phyloP scores from a whole-genome alignment of 108 stramenopile species.

The Phaeodactylum tricornutum region DNA sequence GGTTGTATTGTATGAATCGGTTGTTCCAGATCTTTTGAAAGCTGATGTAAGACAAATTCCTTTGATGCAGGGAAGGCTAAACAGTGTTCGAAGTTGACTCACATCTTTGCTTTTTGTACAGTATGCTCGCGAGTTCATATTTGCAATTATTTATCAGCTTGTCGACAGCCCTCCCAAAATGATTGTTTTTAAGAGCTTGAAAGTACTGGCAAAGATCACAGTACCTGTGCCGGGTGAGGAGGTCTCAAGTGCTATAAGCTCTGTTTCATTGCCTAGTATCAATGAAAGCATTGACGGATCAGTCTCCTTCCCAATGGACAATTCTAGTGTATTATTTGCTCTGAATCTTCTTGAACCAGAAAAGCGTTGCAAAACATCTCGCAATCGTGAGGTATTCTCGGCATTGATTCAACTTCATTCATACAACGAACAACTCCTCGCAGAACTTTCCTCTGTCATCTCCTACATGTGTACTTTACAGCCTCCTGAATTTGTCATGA shows the following conservation, averaged over 20 bases:
- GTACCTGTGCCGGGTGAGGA: constrained; percentile 56
- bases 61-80: too few relatives aligned
- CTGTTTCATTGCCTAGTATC: not conserved
- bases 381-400: constrained; percentile 72
- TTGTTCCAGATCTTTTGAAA: constrained; percentile 74
- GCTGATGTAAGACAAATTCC: constrained; percentile 65
- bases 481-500: constrained; percentile 79
- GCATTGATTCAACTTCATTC: constrained; percentile 66
- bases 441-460: constrained; percentile 62
- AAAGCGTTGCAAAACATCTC: constrained; percentile 35
- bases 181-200: constrained; percentile 76
- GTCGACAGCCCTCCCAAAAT: constrained; percentile 70
- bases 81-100: too few relatives aligned
- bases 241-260: not conserved
- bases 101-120: too few relatives aligned
- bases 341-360: constrained; percentile 48
- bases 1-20: constrained; percentile 72
- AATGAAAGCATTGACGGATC: constrained; percentile 1
- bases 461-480: constrained; percentile 74
- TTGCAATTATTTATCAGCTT: constrained; percentile 74
- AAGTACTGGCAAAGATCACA: constrained; percentile 75
- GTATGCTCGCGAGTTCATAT: constrained; percentile 76
- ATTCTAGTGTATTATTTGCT: constrained; percentile 52
- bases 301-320: constrained; percentile 35
- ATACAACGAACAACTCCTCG: constrained; percentile 45